These are phyloP conservation scores for Xylariaceae sp. DNA, from an alignment of 2,329 filamentous ascomycete species.

Conservation along the genomic window DNA sequence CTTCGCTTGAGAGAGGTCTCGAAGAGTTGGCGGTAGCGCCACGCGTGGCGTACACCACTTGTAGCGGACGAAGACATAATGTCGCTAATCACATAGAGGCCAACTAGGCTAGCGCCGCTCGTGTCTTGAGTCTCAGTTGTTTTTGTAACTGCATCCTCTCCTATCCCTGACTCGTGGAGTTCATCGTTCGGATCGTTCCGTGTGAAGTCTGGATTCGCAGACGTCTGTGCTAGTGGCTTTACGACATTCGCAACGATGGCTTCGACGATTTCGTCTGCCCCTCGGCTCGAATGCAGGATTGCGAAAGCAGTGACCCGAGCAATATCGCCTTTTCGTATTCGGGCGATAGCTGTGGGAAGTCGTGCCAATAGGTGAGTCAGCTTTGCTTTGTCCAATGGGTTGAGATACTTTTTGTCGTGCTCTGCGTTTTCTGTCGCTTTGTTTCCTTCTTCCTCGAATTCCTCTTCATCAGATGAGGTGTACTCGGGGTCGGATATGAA, in stretches of 20 bases:
- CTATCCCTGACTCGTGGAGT: constrained; percentile 33
- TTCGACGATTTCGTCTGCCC: constrained; percentile 87
- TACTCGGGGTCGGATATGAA: constrained; percentile 83
- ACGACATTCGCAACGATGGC: constrained; percentile 81
- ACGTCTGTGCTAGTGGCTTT: constrained; percentile 70
- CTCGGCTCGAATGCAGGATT: constrained; percentile 79
- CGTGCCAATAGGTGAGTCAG: constrained; percentile 80
- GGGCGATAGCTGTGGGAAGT: constrained; percentile 71
- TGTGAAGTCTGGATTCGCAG: constrained; percentile 61
- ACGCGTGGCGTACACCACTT: constrained; percentile 76
- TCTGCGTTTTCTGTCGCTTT: constrained; percentile 38
- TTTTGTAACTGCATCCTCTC: constrained; percentile 42
- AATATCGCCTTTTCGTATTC: constrained; percentile 79
- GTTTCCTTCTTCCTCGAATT: constrained; percentile 58
- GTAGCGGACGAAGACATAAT: constrained; percentile 76
- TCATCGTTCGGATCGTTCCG: constrained; percentile 38
- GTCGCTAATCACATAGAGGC: constrained; percentile 74
- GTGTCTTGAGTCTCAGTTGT: constrained; percentile 52
- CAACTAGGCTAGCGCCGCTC: constrained; percentile 73
- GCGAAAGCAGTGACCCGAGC: constrained; percentile 85
- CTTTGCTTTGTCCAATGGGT: constrained; percentile 80
- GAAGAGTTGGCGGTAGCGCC: constrained; percentile 81
- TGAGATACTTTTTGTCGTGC: constrained; percentile 65
- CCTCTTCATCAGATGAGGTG: constrained; percentile 82
- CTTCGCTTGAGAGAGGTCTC: constrained; percentile 67